Conservation (phyloP, 163 green algal genomes). For the Prototheca cutis region DNA sequence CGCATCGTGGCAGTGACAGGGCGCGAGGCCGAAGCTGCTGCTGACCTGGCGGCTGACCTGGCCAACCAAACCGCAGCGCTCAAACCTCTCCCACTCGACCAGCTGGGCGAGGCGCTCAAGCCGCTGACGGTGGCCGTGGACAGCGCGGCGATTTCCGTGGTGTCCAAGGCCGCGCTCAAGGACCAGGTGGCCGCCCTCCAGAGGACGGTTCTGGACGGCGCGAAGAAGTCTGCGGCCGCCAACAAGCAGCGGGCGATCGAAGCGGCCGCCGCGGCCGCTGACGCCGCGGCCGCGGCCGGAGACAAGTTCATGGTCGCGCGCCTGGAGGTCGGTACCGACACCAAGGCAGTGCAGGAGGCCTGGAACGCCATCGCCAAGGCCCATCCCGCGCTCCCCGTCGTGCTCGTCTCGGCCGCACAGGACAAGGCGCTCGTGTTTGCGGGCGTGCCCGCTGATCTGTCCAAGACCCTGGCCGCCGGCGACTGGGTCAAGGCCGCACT, state of each 20-base stretch:
- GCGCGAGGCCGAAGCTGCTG: slow-evolving; percentile 57
- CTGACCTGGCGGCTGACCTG: slow-evolving; percentile 52
- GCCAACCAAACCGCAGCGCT: slow-evolving; percentile 30
- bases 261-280: slow-evolving; percentile 40
- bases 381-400: slow-evolving; percentile 40
- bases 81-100: slow-evolving; percentile 24
- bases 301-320: slow-evolving; percentile 40
- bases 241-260: slow-evolving; percentile 54
- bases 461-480: slow-evolving; percentile 45
- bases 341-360: slow-evolving; percentile 54
- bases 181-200: slow-evolving; percentile 41
- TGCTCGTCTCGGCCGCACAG: slow-evolving; percentile 53
- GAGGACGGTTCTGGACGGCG: slow-evolving; percentile 45
- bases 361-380: slow-evolving; percentile 42
- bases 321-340: slow-evolving; percentile 49
- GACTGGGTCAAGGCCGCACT: slow-evolving; percentile 77
- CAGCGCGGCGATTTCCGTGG: slow-evolving; percentile 49
- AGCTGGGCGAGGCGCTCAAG: slow-evolving; percentile 23
- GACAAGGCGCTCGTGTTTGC: slow-evolving; percentile 56
- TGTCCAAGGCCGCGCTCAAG: slow-evolving; percentile 63
- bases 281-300: slow-evolving; percentile 40
- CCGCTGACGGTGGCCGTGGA: slow-evolving; percentile 35
- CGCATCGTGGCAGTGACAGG: slow-evolving; percentile 82
- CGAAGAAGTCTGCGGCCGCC: slow-evolving; percentile 59
- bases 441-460: slow-evolving; percentile 48